A percentile compares a stretch with the other conserved stretches of the same genome.
phyloP scores from a whole-genome alignment of 2,329 filamentous ascomycete species.

The Trichothecium roseum region DNA sequence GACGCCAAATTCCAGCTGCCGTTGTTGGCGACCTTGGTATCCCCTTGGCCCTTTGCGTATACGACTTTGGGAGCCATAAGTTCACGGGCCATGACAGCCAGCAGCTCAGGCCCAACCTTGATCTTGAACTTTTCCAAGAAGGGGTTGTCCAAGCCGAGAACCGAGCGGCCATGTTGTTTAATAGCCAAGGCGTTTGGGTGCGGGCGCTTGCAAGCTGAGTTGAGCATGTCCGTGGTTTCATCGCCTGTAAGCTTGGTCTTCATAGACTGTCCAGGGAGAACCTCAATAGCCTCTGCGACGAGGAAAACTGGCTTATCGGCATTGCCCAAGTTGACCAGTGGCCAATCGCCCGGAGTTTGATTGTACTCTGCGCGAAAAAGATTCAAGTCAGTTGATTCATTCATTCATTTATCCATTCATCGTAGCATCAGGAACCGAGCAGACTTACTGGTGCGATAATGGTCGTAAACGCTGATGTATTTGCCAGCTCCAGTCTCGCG shows the following conservation, averaged over 20 bases:
- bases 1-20: conserved; percentile 61
- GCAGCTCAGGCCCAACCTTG: conserved; percentile 45
- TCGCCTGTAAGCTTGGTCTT: conserved; percentile 45
- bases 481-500: conserved; percentile 11
- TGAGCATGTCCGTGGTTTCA: conserved; percentile 61
- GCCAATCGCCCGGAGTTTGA: conserved; percentile 27
- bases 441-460: conserved; percentile 31
- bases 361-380: conserved; percentile 27
- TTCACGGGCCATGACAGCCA: conserved; percentile 65
- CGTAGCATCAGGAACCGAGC: background rate
- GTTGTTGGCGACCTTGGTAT: conserved; percentile 23
- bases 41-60: conserved; percentile 34
- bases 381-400: background rate
- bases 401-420: too few species aligned
- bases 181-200: conserved; percentile 59
- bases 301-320: conserved; percentile 48
- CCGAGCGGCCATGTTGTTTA: conserved; percentile 40
- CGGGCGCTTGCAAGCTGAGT: conserved; percentile 59
- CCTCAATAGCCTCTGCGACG: conserved; percentile 54
- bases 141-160: conserved; percentile 46
- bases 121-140: conserved; percentile 51
- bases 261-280: conserved; percentile 55
- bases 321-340: conserved; percentile 58
- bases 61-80: conserved; percentile 48
- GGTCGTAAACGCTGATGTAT: conserved; percentile 29